A percentile compares a stretch with the other conserved stretches of the same genome.
These are phyloP conservation scores for Rhinocladiella similis DNA, from an alignment of 2,329 filamentous ascomycete genomes.

Conservation along the genomic window DNA sequence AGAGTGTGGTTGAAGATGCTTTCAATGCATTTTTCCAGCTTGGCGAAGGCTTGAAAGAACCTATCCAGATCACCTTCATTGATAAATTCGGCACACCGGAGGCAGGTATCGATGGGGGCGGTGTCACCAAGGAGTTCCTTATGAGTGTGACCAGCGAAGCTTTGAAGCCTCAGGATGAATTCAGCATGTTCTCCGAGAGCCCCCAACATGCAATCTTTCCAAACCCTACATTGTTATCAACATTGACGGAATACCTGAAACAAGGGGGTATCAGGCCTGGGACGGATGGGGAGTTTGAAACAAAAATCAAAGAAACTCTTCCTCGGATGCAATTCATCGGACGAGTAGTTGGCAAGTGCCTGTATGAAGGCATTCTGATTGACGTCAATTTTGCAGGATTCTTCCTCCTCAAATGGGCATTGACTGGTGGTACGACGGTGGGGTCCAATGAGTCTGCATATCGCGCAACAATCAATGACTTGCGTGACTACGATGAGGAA, in stretches of 20 bases:
- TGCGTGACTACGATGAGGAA: conserved; percentile 86
- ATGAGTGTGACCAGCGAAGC: conserved; percentile 85
- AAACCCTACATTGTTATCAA: conserved; percentile 75
- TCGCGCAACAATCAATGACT: conserved; percentile 89
- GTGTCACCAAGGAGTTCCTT: conserved; percentile 95
- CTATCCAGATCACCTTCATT: conserved; percentile 94
- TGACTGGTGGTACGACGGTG: conserved; percentile 65
- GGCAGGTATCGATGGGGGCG: conserved; percentile 93
- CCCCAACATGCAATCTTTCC: conserved; percentile 85
- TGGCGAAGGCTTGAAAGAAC: conserved; percentile 83
- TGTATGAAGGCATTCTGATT: conserved; percentile 95
- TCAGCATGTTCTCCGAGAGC: conserved; percentile 76
- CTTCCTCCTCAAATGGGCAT: conserved; percentile 93
- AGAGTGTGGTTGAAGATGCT: conserved; percentile 81
- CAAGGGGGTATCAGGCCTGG: conserved; percentile 51
- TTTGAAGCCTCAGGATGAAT: conserved; percentile 60
- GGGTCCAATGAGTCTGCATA: conserved; percentile 70
- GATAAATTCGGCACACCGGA: conserved; percentile 85
- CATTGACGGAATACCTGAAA: conserved; percentile 58
- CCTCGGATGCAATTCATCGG: conserved; percentile 87
- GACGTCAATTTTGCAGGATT: conserved; percentile 93
- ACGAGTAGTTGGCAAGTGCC: conserved; percentile 88
- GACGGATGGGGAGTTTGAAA: conserved; percentile 55
- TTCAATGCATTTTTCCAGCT: conserved; percentile 79
- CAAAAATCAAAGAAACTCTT: conserved; percentile 61